Evolutionary conservation across 1,139 yeast species (phyloP).

Genomic region (Williopsis jadinii): DNA sequence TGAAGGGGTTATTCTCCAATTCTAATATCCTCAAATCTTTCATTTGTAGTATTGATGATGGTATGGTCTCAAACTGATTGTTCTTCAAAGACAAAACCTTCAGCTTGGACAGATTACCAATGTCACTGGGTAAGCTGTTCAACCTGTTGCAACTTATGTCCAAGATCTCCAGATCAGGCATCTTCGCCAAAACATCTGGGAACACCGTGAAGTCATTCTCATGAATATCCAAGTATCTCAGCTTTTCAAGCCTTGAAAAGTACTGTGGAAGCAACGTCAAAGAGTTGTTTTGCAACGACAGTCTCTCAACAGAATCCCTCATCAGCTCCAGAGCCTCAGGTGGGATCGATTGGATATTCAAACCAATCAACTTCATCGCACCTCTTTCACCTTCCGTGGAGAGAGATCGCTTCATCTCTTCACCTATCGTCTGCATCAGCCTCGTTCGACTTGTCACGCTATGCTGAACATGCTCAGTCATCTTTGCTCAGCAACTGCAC

Average conservation of each 20-base stretch:
- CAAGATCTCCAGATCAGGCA: conserved; percentile 50
- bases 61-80: conserved; percentile 52
- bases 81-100: conserved; percentile 57
- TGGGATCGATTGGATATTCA: conserved; percentile 29
- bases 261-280: conserved; percentile 42
- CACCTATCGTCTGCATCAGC: conserved; percentile 17
- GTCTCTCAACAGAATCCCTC: conserved; percentile 38
- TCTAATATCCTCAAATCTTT: conserved; percentile 55
- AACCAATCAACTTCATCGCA: conserved; percentile 24
- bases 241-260: conserved; percentile 37
- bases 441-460: conserved; percentile 11
- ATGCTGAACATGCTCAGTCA: too few relatives aligned
- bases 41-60: conserved; percentile 49
- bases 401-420: conserved; percentile 11
- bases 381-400: conserved; percentile 12
- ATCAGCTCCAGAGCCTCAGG: conserved; percentile 34
- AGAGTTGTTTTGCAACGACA: conserved; percentile 47
- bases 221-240: conserved; percentile 63
- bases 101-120: conserved; percentile 34
- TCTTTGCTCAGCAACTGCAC: too few relatives aligned
- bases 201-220: conserved; percentile 48
- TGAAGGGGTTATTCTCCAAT: conserved; percentile 60
- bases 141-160: conserved; percentile 61
- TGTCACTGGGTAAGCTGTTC: conserved; percentile 34
- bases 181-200: conserved; percentile 39